A percentile compares a stretch with the other conserved stretches of the same genome.
phyloP scores from a whole-genome alignment of 306 rosid species.

The Leucaena leucocephala region DNA sequence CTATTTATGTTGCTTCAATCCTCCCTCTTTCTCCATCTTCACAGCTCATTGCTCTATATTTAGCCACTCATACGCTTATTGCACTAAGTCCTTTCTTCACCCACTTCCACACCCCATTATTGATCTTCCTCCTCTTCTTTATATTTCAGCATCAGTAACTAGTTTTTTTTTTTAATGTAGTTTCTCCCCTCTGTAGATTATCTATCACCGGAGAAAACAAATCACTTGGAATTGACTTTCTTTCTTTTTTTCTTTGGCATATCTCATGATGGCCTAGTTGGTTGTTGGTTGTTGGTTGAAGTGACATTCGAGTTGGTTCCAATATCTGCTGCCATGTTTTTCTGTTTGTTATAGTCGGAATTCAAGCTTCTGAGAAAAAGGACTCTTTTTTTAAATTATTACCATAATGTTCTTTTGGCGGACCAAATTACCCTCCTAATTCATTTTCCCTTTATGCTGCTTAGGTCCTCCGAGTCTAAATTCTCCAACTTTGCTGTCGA shows the following conservation, averaged over 20 bases:
- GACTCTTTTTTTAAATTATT: not conserved
- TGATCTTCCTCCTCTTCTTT: not conserved
- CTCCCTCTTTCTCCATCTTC: not conserved
- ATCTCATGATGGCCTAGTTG: not conserved
- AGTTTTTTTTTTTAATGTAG: not conserved
- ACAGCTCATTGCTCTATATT: not conserved
- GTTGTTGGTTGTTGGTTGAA: constrained; percentile 4
- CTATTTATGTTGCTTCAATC: not conserved
- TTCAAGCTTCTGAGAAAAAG: not conserved
- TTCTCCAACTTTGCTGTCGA: not conserved
- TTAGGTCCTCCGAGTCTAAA: not conserved
- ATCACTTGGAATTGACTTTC: not conserved
- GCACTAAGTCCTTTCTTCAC: not conserved
- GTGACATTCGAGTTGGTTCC: not conserved
- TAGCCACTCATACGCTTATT: not conserved
- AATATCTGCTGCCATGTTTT: not conserved
- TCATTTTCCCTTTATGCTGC: not conserved
- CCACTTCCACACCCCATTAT: not conserved
- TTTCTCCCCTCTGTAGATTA: not conserved
- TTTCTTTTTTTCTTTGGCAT: not conserved
- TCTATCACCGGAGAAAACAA: not conserved
- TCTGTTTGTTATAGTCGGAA: not conserved
- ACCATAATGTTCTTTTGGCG: not conserved
- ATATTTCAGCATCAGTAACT: not conserved
- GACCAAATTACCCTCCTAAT: not conserved